These are phyloP conservation scores for Penicillium crustosum DNA, from an alignment of 2,329 filamentous ascomycete species.

Conservation along the genomic window DNA sequence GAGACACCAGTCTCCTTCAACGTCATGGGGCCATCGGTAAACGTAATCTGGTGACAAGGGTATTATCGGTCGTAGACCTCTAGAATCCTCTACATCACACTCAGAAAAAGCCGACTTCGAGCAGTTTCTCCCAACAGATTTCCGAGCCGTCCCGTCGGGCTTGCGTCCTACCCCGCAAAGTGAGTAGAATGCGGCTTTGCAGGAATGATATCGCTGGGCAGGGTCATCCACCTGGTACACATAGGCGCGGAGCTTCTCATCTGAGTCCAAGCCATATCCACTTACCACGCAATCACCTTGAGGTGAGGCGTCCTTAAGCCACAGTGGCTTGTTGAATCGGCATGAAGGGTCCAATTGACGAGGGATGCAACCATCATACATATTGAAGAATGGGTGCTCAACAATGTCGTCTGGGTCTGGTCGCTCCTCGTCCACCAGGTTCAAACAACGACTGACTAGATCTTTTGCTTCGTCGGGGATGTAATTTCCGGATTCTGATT, in stretches of 20 bases:
- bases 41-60: slow-evolving; percentile 48
- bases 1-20: slow-evolving; percentile 45
- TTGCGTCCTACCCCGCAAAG: slow-evolving; percentile 48
- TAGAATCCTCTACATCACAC: slow-evolving; percentile 47
- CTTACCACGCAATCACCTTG: slow-evolving; percentile 46
- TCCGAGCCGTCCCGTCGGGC: slow-evolving; percentile 42
- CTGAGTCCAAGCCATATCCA: slow-evolving; percentile 47
- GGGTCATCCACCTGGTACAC: slow-evolving; percentile 39
- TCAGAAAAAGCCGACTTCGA: slow-evolving; percentile 49
- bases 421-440: slow-evolving; percentile 49
- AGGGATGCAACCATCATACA: slow-evolving; percentile 51
- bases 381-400: slow-evolving; percentile 52
- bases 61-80: slow-evolving; percentile 46
- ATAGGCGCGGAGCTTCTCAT: slow-evolving; percentile 39
- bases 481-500: slow-evolving; percentile 44
- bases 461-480: slow-evolving; percentile 52
- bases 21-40: slow-evolving; percentile 45
- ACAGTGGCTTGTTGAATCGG: slow-evolving; percentile 42
- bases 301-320: slow-evolving; percentile 47
- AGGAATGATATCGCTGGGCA: slow-evolving; percentile 40
- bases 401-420: slow-evolving; percentile 53
- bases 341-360: slow-evolving; percentile 43
- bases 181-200: slow-evolving; percentile 45
- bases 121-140: slow-evolving; percentile 47
- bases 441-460: slow-evolving; percentile 49